Conservation (phyloP, 2,329 filamentous ascomycete species). For the Xylaria sp. region DNA sequence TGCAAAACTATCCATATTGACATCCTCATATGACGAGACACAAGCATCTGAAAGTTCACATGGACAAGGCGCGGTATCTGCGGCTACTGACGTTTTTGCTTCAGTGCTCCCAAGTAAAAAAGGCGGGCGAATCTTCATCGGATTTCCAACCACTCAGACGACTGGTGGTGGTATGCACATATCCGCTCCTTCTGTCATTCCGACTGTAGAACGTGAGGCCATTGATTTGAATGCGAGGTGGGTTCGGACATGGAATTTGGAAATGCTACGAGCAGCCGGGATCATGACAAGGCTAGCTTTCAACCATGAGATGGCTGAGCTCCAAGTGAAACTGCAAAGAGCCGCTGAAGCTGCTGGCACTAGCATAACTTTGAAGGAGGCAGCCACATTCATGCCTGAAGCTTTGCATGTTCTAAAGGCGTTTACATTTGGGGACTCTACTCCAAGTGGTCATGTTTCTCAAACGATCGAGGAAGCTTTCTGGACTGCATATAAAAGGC, state of each 20-base stretch:
- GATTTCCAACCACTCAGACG: constrained; percentile 96
- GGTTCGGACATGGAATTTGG: constrained; percentile 94
- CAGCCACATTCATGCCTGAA: constrained; percentile 77
- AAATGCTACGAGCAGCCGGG: constrained; percentile 90
- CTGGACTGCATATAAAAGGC: constrained; percentile 88
- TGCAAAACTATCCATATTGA: constrained; percentile 87
- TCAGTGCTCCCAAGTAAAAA: constrained; percentile 90
- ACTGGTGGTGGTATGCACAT: constrained; percentile 94
- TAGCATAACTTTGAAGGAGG: constrained; percentile 70
- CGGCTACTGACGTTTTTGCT: constrained; percentile 82
- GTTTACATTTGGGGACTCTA: constrained; percentile 90
- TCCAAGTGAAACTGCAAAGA: constrained; percentile 70
- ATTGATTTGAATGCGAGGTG: constrained; percentile 96
- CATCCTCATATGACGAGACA: constrained; percentile 88
- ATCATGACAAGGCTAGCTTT: constrained; percentile 92
- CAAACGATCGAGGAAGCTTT: constrained; percentile 94
- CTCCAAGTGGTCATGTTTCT: constrained; percentile 84
- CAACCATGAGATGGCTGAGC: constrained; percentile 83
- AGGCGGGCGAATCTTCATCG: constrained; percentile 91
- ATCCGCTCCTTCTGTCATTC: constrained; percentile 94
- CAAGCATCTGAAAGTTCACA: constrained; percentile 70
- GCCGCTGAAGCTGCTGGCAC: constrained; percentile 56
- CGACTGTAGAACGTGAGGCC: constrained; percentile 95
- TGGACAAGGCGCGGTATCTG: constrained; percentile 58
- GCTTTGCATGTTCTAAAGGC: constrained; percentile 86